Base-by-base conservation (phyloP, 495 filamentous ascomycete species). In the Hyaloscypha finlandica region DNA sequence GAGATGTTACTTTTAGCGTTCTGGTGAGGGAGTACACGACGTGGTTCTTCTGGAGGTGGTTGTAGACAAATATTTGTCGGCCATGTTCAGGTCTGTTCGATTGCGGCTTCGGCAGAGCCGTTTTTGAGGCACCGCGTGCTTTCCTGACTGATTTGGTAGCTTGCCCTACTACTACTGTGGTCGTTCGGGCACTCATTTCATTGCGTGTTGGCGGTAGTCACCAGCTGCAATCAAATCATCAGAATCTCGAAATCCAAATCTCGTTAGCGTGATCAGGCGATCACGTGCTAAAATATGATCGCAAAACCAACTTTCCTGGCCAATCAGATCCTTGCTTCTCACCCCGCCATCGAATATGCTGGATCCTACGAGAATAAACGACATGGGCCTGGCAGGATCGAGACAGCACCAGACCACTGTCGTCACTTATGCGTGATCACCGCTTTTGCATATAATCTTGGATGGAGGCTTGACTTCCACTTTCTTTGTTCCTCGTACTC, bases 11-110 rank as follows among this genome's bases (percentile, higher is more conserved):
- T 70, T 90, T 86, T 42, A 97, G 71, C 32, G 84, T 78, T 58
- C 86, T 86, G 8, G 80, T 84, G 69, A 93, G 78, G 6, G 92
- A 94, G 77, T 96, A 96, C 56, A 97, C 78, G 33, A 95, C 88
- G 76, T 94, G 88, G 61, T 93, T 92, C 42, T 89, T 90, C 66
- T 88, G 81, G 65, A 93, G 82, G 77, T 99, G 89, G 76, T 85
- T 85, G 79, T 90, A 97, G 75, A 92, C 83, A 79, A 86, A 99
- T 79, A 99, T 90, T 73, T 91, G 82, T 76, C 80, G 88, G 78
- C 86, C 90, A 75, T 85, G 35, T 42, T 70, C 65, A 48, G 59
- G 45, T 19, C 42, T 48, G 42, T 48, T 48, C 42, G 42, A 48
- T 14, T 62, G 30, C 58, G 42, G 63, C 25, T 53, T 14, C n/a